Conservation (phyloP, 768 basidiomycete species). For the Pleurotus platypus region DNA sequence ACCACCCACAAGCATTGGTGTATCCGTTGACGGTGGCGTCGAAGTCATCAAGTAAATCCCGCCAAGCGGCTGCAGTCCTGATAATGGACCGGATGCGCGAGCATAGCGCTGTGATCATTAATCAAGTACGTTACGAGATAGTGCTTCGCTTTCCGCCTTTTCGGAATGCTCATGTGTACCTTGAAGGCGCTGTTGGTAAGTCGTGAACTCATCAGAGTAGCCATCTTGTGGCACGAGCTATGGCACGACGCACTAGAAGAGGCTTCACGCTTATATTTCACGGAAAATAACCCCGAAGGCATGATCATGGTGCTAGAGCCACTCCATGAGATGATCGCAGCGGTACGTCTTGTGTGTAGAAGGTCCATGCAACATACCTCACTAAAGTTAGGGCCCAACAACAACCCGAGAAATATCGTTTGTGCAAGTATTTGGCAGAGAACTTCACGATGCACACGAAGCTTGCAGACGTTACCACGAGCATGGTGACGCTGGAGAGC, state of each 20-base stretch:
- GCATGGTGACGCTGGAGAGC: conserved; percentile 82
- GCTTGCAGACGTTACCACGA: conserved; percentile 83
- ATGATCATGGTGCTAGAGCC: conserved; percentile 95
- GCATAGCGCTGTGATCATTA: conserved; percentile 82
- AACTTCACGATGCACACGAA: conserved; percentile 88
- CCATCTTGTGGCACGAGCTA: conserved; percentile 97
- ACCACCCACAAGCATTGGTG: conserved; percentile 95
- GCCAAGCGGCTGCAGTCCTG: conserved; percentile 75
- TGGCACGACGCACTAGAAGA: conserved; percentile 99
- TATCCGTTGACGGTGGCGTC: conserved; percentile 96
- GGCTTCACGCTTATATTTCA: conserved; percentile 94
- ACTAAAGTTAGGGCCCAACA: conserved; percentile 68
- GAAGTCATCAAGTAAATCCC: conserved; percentile 83
- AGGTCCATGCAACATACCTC: conserved; percentile 1
- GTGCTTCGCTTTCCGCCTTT: not conserved
- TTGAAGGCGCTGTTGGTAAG: conserved; percentile 80
- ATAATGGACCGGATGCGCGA: conserved; percentile 95
- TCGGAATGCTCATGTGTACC: conserved; percentile 6
- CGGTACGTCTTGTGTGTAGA: conserved; percentile 37
- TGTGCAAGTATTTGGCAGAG: conserved; percentile 88
- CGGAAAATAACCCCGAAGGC: conserved; percentile 92
- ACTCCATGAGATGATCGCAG: conserved; percentile 88
- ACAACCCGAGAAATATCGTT: conserved; percentile 96
- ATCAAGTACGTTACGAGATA: conserved; percentile 51
- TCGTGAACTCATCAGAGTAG: conserved; percentile 94